Percentiles rank a stretch among this genome's conserved stretches.
phyloP scores from a whole-genome alignment of 345 rosid genomes.

The Eucalyptus coolabah region DNA sequence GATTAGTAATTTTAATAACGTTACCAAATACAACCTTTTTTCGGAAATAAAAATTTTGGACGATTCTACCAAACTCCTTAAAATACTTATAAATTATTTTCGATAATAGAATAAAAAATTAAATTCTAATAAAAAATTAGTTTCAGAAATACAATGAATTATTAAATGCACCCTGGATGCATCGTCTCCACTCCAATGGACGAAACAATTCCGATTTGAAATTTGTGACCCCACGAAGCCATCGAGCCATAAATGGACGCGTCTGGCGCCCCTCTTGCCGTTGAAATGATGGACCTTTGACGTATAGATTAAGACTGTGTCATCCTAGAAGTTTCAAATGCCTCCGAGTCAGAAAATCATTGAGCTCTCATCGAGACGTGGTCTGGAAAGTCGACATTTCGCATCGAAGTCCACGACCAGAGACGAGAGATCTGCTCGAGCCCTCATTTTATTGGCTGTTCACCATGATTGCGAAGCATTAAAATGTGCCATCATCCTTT shows the following conservation, averaged over 20 bases:
- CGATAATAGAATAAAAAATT: fast-evolving
- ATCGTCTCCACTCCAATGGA: background rate
- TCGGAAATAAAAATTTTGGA: too few relatives aligned
- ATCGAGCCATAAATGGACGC: background rate
- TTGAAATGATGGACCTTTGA: background rate
- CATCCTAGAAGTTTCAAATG: background rate
- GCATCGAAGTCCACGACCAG: background rate
- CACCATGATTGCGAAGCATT: background rate
- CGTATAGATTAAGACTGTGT: background rate
- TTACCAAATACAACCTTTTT: too few relatives aligned
- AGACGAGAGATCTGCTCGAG: background rate
- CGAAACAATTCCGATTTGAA: background rate
- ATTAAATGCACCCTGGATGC: too few relatives aligned
- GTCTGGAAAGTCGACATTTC: background rate
- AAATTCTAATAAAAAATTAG: too few relatives aligned
- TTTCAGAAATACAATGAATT: too few relatives aligned
- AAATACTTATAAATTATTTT: fast-evolving
- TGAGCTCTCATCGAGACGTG: background rate
- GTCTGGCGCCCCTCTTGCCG: background rate
- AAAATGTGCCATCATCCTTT: background rate
- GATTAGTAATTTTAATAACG: fast-evolving
- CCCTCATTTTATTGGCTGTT: background rate
- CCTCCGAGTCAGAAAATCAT: background rate
- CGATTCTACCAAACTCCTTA: too few relatives aligned
- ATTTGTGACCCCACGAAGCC: background rate